Evolutionary conservation across 2,329 filamentous ascomycete genomes (phyloP).

Genomic region (Neonectria faginata): DNA sequence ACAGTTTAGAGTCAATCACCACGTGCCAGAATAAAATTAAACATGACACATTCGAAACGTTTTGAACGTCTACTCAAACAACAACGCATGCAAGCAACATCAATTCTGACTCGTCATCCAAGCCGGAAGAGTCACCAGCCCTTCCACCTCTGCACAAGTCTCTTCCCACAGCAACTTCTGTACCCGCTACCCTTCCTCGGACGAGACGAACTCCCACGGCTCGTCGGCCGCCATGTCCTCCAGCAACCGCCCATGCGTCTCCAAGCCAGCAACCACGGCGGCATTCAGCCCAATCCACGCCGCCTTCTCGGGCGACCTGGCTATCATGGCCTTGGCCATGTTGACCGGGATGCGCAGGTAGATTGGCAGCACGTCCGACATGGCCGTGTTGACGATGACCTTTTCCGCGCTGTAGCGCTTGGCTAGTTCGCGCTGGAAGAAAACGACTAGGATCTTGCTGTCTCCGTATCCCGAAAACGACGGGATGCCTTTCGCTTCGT

Average conservation of each 20-base stretch:
- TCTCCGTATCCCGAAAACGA: constrained; percentile 19
- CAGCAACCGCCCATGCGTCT: constrained; percentile 34
- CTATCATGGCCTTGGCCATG: constrained; percentile 11
- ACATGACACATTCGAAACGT: not conserved
- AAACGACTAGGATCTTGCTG: constrained; percentile 31
- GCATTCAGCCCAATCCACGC: constrained; percentile 38
- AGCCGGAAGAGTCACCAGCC: constrained; percentile 12
- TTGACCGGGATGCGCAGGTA: constrained; percentile 28
- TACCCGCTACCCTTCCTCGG: constrained; percentile 3
- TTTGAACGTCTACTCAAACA: not conserved
- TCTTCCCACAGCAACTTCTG: constrained; percentile 22
- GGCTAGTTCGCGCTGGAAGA: constrained; percentile 36
- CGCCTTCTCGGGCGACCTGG: constrained; percentile 26
- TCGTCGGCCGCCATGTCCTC: constrained; percentile 20
- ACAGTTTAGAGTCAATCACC: not conserved
- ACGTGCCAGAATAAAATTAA: not conserved
- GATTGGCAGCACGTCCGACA: constrained; percentile 28
- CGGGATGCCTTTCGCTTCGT: constrained; percentile 9
- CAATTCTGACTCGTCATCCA: constrained; percentile 4
- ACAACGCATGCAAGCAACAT: not conserved
- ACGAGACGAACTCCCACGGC: not conserved
- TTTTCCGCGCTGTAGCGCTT: constrained; percentile 15
- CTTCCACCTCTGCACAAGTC: constrained; percentile 22
- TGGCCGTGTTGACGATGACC: constrained; percentile 29
- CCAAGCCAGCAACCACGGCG: constrained; percentile 22